Percentiles rank a stretch among this genome's conserved stretches.
phyloP scores from a whole-genome alignment of 257 asterid genomes.

The Solanum appendiculatum region DNA sequence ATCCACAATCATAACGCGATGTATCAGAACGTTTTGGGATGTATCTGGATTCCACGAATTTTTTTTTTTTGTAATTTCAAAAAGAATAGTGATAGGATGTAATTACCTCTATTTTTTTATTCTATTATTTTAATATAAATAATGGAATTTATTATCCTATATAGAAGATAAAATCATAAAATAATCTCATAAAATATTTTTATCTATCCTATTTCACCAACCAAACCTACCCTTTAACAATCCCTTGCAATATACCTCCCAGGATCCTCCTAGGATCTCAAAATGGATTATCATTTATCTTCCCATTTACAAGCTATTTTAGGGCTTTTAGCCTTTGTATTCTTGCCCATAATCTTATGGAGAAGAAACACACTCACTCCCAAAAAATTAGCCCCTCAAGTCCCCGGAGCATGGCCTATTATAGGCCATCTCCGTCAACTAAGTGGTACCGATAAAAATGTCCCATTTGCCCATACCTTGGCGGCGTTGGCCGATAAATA shows the following conservation, averaged over 20 bases:
- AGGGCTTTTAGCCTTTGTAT: background rate
- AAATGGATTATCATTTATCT: background rate
- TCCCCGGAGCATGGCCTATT: slow-evolving; percentile 45
- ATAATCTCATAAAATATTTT: no score
- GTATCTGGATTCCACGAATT: no score
- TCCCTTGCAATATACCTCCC: background rate
- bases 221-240: background rate
- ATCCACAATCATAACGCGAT: no score
- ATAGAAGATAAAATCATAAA: no score
- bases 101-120: no score
- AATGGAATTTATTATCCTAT: background rate
- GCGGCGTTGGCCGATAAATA: slow-evolving; percentile 32
- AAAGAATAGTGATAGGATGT: no score
- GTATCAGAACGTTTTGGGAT: no score
- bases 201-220: background rate
- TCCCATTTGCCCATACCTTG: slow-evolving; percentile 5
- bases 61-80: no score
- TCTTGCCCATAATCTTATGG: background rate
- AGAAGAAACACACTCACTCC: background rate
- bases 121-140: background rate
- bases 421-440: slow-evolving; percentile 49
- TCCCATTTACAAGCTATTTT: background rate
- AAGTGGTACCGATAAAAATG: background rate
- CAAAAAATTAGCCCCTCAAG: slow-evolving; percentile 20
- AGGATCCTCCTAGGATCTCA: background rate